These are phyloP conservation scores for Eimeria zaria DNA, from an alignment of 169 alveolate species.

Conservation along the genomic window DNA sequence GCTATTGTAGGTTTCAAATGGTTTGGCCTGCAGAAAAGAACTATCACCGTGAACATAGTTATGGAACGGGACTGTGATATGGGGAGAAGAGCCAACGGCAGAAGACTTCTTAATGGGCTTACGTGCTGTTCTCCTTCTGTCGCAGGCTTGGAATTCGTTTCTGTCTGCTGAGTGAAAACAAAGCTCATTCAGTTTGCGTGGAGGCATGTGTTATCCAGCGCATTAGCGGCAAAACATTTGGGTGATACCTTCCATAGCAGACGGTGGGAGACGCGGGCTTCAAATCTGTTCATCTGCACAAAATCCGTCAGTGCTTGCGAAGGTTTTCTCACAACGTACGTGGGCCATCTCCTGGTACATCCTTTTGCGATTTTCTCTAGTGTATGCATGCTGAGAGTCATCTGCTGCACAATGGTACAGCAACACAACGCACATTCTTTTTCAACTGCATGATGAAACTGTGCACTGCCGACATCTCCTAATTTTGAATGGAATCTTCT, in stretches of 20 bases:
- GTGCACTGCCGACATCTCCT: not conserved
- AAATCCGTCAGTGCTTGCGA: not conserved
- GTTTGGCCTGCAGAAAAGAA: constrained; percentile 78
- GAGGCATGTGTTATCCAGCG: not conserved
- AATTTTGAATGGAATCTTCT: not conserved
- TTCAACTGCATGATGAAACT: not conserved
- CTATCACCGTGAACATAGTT: not conserved
- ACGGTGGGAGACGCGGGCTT: not conserved
- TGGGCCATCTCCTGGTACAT: constrained; percentile 83
- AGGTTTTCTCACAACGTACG: constrained; percentile 18
- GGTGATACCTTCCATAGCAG: not conserved
- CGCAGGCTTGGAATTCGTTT: not conserved
- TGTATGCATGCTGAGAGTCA: constrained; percentile 67
- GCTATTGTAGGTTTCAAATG: constrained; percentile 86
- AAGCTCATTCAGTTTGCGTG: not conserved
- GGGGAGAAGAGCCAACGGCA: not conserved
- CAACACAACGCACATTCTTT: not conserved
- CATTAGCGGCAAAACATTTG: not conserved
- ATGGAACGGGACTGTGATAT: constrained; percentile 82
- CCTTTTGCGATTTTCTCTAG: constrained; percentile 80
- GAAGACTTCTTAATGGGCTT: not conserved
- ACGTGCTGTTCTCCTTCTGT: not conserved
- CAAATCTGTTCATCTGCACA: not conserved
- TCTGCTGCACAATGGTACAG: constrained; percentile 4
- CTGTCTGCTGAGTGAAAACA: constrained; percentile 8